Evolutionary conservation across 305 asterid genomes (phyloP).

Genomic region (Euphrasia arctica): DNA sequence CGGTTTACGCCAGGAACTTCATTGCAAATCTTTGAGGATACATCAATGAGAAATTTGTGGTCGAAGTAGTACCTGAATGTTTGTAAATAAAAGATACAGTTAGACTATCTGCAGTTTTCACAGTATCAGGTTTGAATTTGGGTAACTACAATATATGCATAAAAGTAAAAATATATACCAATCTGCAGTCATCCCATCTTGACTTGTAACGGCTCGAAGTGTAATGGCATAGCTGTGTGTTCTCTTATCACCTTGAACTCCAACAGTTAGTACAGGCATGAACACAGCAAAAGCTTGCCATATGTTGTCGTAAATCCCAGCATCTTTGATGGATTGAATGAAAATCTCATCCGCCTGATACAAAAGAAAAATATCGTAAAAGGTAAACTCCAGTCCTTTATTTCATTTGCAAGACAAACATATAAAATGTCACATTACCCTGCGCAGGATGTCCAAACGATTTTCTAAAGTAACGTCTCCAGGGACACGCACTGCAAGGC

Average conservation of each 20-base stretch:
- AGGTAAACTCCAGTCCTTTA: constrained; percentile 3
- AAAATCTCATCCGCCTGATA: constrained; percentile 90
- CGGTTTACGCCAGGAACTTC: constrained; percentile 85
- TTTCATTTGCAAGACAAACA: constrained; percentile 1
- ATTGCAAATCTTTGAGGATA: constrained; percentile 87
- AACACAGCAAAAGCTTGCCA: constrained; percentile 99
- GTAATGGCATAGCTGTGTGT: constrained; percentile 86
- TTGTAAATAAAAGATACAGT: constrained; percentile 12
- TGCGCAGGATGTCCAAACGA: constrained; percentile 78
- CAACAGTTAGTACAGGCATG: constrained; percentile 84
- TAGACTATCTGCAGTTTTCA: no score
- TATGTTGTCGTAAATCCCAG: constrained; percentile 79
- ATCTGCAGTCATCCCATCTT: constrained; percentile 99
- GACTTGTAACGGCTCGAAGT: constrained; percentile 93
- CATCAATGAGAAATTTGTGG: constrained; percentile 73
- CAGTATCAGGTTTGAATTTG: no score
- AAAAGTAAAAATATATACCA: constrained; percentile 45
- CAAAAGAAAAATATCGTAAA: neutral
- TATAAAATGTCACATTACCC: constrained; percentile 39
- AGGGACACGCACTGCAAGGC: constrained; percentile 88
- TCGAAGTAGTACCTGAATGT: constrained; percentile 85
- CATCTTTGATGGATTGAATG: constrained; percentile 82
- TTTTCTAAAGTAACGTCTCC: constrained; percentile 89
- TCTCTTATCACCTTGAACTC: constrained; percentile 98
- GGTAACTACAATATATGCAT: no score